A percentile compares a stretch with the other conserved stretches of the same genome.
Conservation (phyloP, 1,139 yeast species). For the Geotrichum siamense region DNA sequence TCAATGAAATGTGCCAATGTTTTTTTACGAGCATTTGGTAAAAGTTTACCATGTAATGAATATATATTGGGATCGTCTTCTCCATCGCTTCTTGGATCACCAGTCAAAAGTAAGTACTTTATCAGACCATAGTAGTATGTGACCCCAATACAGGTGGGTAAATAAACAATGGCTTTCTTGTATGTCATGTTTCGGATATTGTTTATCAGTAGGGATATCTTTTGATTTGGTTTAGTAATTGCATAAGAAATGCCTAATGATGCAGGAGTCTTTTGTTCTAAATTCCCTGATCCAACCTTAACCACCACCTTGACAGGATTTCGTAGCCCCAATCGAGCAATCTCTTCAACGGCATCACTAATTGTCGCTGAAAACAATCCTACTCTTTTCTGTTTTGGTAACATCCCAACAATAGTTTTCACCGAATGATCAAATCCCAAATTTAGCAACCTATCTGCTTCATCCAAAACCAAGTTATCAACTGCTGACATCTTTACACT, state of each 20-base stretch:
- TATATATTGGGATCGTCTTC: conserved; percentile 7
- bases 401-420: conserved; percentile 51
- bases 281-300: conserved; percentile 34
- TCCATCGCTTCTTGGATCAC: conserved; percentile 24
- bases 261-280: conserved; percentile 47
- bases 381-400: conserved; percentile 88
- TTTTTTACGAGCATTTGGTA: conserved; percentile 64
- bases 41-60: conserved; percentile 73
- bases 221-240: conserved; percentile 52
- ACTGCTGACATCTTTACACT: conserved; percentile 42
- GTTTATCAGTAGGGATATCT: conserved; percentile 52
- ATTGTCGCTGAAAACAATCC: conserved; percentile 92
- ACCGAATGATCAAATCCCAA: conserved; percentile 67
- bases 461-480: conserved; percentile 78
- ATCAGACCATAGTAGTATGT: conserved; percentile 64
- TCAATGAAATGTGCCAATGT: conserved; percentile 57
- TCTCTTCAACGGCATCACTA: conserved; percentile 53
- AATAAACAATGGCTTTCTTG: conserved; percentile 75
- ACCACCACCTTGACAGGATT: conserved; percentile 85
- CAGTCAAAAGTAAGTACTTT: conserved; percentile 32
- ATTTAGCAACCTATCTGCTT: conserved; percentile 85
- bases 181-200: conserved; percentile 46
- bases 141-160: conserved; percentile 85
- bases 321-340: conserved; percentile 55
- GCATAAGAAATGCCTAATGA: conserved; percentile 59